Base-by-base conservation (phyloP, 805 yeast species). In the Spathaspora sp. region DNA sequence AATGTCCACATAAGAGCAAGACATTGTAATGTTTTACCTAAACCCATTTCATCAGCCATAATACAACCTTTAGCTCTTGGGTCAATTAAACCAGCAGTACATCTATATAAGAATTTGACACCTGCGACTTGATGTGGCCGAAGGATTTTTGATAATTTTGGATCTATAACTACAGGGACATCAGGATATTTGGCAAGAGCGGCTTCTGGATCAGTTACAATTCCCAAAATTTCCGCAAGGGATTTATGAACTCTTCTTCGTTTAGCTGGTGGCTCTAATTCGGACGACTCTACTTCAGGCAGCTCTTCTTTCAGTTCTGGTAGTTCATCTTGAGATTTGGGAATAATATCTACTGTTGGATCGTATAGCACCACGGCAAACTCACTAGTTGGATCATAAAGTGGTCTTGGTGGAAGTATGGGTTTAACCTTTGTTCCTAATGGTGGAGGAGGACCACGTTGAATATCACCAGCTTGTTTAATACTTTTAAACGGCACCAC, bases 101-200 rank as follows among this genome's bases (percentile, higher is more conserved):
- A 93, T 50, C 92, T 72, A 62, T 91, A 94, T 52, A 94, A 70
- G 64, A 94, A 94, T 65, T 89, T 82, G 42, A 93, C 97, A 56
- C 99, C 99, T 47, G 93, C 96, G 4, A 94, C 85, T 67, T 94
- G 99, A 74, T 94, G 99, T 0, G 99, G 99, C 57, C 99, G 80
- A 46, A 94, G 73, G 43, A 89, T 85, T 62, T 87, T 88, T 19
- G 94, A 82, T 32, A 94, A 73, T 52, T 78, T 80, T 0, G 99
- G 99, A 65, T 94, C 99, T 46, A 94, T 87, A 0, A 94, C 97
- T 7, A 94, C 98, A 0, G 99, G 96, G 8, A 94, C 97, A 62
- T 89, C 85, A 0, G 96, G 89, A 57, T 81, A 84, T 55, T 77
- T 82, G 53, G 71, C 75, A 29, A 69, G 60, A 18, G 72, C 69